Evolutionary conservation across 148 eudicot species (phyloP).

Genomic region (Spergularia marina): DNA sequence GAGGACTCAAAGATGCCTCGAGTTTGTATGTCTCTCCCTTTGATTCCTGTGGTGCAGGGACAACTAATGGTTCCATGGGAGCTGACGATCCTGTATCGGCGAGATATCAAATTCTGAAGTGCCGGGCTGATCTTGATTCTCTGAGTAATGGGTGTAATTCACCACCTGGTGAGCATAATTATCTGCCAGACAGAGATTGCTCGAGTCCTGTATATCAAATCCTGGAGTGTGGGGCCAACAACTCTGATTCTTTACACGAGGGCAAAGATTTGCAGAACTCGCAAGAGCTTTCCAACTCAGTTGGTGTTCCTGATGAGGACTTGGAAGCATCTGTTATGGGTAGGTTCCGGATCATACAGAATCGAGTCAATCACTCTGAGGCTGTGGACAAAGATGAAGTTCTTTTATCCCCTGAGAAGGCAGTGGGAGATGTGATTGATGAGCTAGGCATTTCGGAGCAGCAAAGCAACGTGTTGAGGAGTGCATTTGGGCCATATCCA

Average conservation of each 20-base stretch:
- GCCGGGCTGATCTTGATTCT: conserved; percentile 29
- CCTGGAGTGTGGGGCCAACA: conserved; percentile 24
- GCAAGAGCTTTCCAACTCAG: conserved; percentile 26
- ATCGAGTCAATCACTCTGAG: conserved; percentile 25
- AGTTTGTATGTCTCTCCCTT: not conserved
- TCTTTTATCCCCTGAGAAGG: not conserved
- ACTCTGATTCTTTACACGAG: not conserved
- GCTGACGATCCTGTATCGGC: conserved; percentile 44
- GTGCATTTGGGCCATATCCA: conserved; percentile 30
- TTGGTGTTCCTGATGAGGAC: conserved; percentile 37
- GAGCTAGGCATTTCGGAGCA: conserved; percentile 21
- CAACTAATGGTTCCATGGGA: conserved; percentile 9
- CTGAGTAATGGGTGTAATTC: not conserved
- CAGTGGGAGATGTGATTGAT: conserved; percentile 7
- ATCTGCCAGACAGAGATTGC: conserved; percentile 16
- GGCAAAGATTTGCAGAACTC: conserved; percentile 17
- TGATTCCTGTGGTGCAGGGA: not conserved
- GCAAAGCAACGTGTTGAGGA: conserved; percentile 11
- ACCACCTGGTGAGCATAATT: conserved; percentile 19
- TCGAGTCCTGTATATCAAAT: conserved; percentile 31
- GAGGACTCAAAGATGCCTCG: not conserved
- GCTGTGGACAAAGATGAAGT: conserved; percentile 21
- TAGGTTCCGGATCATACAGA: conserved; percentile 52
- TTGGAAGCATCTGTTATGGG: conserved; percentile 60
- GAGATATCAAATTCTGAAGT: conserved; percentile 44